phyloP scores from a whole-genome alignment of 2,329 filamentous ascomycete genomes.

The Trichoderma sp. region DNA sequence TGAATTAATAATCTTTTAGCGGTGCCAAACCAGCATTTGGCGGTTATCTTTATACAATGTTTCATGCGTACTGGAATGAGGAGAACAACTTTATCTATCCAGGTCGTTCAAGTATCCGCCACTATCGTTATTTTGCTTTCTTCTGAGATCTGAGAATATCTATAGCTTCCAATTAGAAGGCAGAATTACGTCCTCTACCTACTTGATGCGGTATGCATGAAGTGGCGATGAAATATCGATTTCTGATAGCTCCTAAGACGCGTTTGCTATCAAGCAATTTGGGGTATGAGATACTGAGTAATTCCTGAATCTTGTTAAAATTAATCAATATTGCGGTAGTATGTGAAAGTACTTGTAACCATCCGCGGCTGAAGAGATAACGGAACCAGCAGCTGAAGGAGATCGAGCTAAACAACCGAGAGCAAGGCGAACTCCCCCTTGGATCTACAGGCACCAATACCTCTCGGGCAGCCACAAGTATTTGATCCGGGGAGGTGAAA shows the following conservation, averaged over 20 bases:
- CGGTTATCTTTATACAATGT: not conserved
- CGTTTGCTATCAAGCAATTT: not conserved
- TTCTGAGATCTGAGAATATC: not conserved
- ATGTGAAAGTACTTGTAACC: not conserved
- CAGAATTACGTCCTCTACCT: not conserved
- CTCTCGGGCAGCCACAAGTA: not conserved
- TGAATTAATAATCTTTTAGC: not conserved
- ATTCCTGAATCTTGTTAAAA: not conserved
- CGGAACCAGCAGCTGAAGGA: not conserved
- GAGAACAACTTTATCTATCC: not conserved
- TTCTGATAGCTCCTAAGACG: not conserved
- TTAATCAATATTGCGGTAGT: not conserved
- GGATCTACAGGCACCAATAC: not conserved
- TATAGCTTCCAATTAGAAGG: rapidly evolving
- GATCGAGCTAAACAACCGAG: not conserved
- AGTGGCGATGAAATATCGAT: not conserved
- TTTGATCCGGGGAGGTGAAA: not conserved
- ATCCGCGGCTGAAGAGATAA: not conserved
- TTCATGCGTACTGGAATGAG: not conserved
- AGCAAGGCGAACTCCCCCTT: not conserved
- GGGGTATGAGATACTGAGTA: not conserved
- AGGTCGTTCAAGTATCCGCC: not conserved
- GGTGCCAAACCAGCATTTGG: not conserved
- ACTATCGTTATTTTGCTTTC: not conserved
- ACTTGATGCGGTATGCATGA: not conserved